These are phyloP conservation scores for Lanmaoa rubissima DNA, from an alignment of 768 basidiomycete genomes.

Conservation along the genomic window DNA sequence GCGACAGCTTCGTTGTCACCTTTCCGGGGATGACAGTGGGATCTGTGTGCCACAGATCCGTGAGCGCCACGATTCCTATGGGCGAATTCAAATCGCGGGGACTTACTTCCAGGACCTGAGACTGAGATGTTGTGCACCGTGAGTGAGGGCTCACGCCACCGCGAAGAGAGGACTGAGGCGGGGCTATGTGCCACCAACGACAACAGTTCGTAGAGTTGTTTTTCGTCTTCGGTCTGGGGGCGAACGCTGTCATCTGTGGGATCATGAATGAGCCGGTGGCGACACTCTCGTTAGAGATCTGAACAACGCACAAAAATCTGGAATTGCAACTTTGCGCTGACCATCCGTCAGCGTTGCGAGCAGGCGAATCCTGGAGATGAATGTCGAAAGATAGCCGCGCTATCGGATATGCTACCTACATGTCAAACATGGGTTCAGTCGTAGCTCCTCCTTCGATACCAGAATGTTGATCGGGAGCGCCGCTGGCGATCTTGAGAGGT, in stretches of 20 bases:
- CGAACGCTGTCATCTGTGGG: constrained; percentile 73
- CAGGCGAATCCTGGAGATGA: constrained; percentile 61
- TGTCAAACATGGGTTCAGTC: constrained; percentile 90
- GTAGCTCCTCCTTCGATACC: constrained; percentile 91
- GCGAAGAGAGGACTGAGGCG: constrained; percentile 64
- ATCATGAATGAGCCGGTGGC: background rate
- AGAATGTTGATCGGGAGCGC: constrained; percentile 82
- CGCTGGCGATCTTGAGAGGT: constrained; percentile 57
- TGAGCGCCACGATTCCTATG: background rate
- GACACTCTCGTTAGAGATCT: background rate
- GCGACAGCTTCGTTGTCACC: constrained; percentile 81
- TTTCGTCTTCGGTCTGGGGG: constrained; percentile 63
- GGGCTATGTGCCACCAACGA: constrained; percentile 67
- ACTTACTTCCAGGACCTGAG: constrained; percentile 76
- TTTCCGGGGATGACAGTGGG: constrained; percentile 85
- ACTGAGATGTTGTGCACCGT: constrained; percentile 84
- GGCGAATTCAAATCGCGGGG: background rate
- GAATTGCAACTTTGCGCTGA: constrained; percentile 61
- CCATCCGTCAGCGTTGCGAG: constrained; percentile 67
- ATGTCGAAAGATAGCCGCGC: background rate
- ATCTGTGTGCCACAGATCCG: constrained; percentile 41
- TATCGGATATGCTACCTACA: constrained; percentile 45
- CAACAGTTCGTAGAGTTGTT: constrained; percentile 63
- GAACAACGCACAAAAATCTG: constrained; percentile 72
- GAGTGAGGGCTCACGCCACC: constrained; percentile 90